phyloP scores from a whole-genome alignment of 148 eudicot species.

The Rheum nobile region DNA sequence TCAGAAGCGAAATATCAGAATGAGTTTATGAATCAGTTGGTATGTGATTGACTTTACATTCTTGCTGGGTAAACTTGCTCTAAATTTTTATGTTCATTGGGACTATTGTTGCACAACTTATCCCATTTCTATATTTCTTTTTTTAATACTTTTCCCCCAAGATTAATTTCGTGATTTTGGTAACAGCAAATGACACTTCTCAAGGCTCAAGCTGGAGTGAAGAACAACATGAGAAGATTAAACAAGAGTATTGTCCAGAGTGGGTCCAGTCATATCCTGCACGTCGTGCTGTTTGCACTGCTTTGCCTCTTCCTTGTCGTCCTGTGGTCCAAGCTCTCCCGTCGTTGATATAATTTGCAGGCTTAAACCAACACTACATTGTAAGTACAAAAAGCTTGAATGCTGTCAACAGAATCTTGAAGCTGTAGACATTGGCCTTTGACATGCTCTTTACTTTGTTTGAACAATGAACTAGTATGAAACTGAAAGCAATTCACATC shows the following conservation, averaged over 20 bases:
- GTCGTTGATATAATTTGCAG: neutral
- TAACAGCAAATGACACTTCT: slow-evolving; percentile 81
- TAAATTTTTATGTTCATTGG: too few species aligned
- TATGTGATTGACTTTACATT: neutral
- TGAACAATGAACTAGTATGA: neutral
- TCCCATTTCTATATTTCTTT: neutral
- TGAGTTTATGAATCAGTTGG: slow-evolving; percentile 14
- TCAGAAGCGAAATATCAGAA: slow-evolving; percentile 14
- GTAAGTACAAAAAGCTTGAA: neutral
- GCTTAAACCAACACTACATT: neutral
- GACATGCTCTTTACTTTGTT: neutral
- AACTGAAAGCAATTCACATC: neutral
- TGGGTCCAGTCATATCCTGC: slow-evolving; percentile 71
- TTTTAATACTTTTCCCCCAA: neutral
- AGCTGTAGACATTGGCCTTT: slow-evolving; percentile 1
- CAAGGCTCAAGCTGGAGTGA: slow-evolving; percentile 84
- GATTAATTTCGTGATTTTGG: slow-evolving; percentile 8
- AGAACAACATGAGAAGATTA: slow-evolving; percentile 85
- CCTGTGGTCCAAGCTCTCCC: neutral
- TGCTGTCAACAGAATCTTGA: neutral
- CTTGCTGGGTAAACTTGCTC: neutral
- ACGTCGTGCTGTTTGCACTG: slow-evolving; percentile 71
- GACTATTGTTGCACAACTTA: neutral
- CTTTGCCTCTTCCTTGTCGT: slow-evolving; percentile 24
- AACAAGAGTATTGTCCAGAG: slow-evolving; percentile 66